These are phyloP conservation scores for Pugionium dolabratum DNA, from an alignment of 345 rosid genomes.

Conservation along the genomic window DNA sequence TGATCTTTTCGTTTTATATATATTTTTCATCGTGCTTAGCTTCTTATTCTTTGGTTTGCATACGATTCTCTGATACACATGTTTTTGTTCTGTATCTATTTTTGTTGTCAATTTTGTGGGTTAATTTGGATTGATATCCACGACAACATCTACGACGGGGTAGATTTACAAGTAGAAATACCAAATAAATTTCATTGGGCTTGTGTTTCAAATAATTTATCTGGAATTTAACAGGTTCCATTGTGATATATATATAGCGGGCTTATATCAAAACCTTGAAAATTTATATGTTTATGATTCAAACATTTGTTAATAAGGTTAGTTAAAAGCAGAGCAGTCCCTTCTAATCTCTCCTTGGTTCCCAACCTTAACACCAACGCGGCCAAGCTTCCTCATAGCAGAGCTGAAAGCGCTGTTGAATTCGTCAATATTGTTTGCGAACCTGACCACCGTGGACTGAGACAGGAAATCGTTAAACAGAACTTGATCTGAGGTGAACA, in stretches of 20 bases:
- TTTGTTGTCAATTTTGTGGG: too few species aligned
- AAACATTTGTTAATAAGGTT: not conserved
- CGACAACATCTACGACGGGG: too few species aligned
- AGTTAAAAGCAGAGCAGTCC: conserved; percentile 66
- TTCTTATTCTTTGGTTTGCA: too few species aligned
- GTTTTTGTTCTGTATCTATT: too few species aligned
- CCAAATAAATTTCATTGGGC: too few species aligned
- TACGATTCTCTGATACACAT: too few species aligned
- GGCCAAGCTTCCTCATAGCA: conserved; percentile 83
- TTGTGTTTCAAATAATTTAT: too few species aligned
- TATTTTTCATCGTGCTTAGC: too few species aligned
- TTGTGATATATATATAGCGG: conserved; percentile 23
- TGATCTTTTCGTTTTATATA: too few species aligned
- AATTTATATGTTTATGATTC: not conserved
- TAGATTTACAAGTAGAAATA: too few species aligned
- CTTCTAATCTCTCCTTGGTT: conserved; percentile 61
- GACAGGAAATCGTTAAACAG: conserved; percentile 56
- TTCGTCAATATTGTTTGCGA: conserved; percentile 54
- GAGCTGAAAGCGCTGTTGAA: conserved; percentile 60
- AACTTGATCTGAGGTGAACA: conserved; percentile 70
- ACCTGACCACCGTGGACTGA: conserved; percentile 52
- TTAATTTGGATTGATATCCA: too few species aligned
- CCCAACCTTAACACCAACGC: conserved; percentile 67
- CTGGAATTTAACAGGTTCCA: not conserved
- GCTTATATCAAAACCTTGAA: conserved; percentile 6